Base-by-base conservation (phyloP, 495 filamentous ascomycete genomes). In the Neurospora pannonica region DNA sequence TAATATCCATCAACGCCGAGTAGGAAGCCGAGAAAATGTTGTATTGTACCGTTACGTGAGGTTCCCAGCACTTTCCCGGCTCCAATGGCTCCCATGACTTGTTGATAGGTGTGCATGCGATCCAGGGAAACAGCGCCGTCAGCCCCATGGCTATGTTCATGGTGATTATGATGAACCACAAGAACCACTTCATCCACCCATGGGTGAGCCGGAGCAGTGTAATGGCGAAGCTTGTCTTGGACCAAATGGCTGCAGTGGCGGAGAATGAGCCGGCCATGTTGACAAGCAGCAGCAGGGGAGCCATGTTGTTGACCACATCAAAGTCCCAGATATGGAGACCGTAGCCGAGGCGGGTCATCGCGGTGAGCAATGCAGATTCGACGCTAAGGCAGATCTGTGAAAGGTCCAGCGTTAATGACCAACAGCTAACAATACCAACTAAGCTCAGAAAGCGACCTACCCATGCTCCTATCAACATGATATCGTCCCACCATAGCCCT, bases 71-170 rank as follows among this genome's bases (percentile, higher is more conserved):
- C 4, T 74, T 76, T 0, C 82, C 81, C 0, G 21, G 71, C 21
- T 76, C 71, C 46, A 38, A 36, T 1, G 38, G 39, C n/a, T 82
- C 72, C 80, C 81, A 86, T 13, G 78, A 77, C 70, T 82, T 83
- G 13, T 73, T 43, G 31, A 78, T 75, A 15, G 84, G 83, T 39
- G 78, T 67, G 74, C 85, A 86, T 38, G 78, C 75, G 0, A 84
- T 71, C 76, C 81, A 86, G 9, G 79, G 79, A 60, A 85, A 83
- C 5, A 86, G 76, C 28, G 81, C 82, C 42, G 79, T 83, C n/a
- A 83, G 48, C 28, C 80, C 80, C 70, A 82, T 79, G 71, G 80
- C 77, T 24, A 82, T 46, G 74, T 85, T 85, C 54, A 85, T 78
- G 38, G 73, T 74, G 62, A 79, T 73, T 38, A 82, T 81, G 24